phyloP scores from a whole-genome alignment of 1,139 yeast genomes.

The Lodderomyces metapsilosis region DNA sequence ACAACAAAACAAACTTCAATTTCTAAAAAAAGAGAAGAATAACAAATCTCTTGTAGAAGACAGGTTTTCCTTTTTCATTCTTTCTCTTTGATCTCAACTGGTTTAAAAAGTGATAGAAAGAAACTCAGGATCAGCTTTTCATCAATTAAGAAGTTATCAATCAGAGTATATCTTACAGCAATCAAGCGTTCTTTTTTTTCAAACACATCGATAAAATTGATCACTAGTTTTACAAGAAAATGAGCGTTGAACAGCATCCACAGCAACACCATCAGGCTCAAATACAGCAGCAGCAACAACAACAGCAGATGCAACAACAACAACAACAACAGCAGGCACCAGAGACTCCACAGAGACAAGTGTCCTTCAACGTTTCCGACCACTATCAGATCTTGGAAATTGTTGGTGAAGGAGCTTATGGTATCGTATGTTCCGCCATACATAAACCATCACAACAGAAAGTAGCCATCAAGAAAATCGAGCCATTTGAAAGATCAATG shows the following conservation, averaged over 20 bases:
- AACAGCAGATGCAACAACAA: background rate
- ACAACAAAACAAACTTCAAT: too few species aligned
- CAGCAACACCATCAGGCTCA: conserved; percentile 3
- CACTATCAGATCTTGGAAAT: conserved; percentile 42
- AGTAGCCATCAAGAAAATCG: conserved; percentile 45
- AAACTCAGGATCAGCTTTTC: too few species aligned
- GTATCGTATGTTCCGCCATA: conserved; percentile 41
- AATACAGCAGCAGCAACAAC: conserved; percentile 8
- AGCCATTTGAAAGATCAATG: conserved; percentile 38
- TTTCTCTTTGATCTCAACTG: too few species aligned
- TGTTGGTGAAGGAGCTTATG: conserved; percentile 49
- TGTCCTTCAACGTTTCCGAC: conserved; percentile 30
- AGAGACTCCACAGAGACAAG: conserved; percentile 14
- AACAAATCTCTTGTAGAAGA: too few species aligned
- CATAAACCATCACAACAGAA: conserved; percentile 37
- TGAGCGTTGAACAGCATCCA: conserved; percentile 6
- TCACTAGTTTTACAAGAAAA: too few species aligned
- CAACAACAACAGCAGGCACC: conserved; percentile 6
- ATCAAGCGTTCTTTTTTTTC: too few species aligned
- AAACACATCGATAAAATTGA: too few species aligned
- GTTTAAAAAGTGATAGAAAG: too few species aligned
- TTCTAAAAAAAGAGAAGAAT: too few species aligned
- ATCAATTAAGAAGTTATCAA: too few species aligned
- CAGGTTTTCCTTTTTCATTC: too few species aligned
- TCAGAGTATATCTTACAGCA: too few species aligned